Base-by-base conservation (phyloP, 2,329 filamentous ascomycete genomes). In the Neoscytalidium dimidiatum region DNA sequence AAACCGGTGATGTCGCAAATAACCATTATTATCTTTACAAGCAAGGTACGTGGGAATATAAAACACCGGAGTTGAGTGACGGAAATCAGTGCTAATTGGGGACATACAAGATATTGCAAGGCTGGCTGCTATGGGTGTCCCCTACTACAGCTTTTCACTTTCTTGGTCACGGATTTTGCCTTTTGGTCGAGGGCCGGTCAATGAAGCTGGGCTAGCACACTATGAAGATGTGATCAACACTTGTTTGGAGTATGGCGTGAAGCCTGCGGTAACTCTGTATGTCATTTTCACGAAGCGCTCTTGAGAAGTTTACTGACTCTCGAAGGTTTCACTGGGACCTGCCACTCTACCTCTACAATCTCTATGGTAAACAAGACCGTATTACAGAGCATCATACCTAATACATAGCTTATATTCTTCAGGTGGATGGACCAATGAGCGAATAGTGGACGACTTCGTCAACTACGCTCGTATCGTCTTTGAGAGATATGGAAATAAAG, bases 11-110 rank as follows among this genome's bases (percentile, higher is more conserved):
- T 68, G 73, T 87, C 21, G 79, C 80, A 0, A 79, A 82, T 64
- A 79, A 83, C 62, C 79, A 83, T 60, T 84, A 84, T 66, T 83
- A 81, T 60, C 72, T 80, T 13, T 84, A 84, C 70, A 82, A 83
- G 61, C 78, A 83, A 70, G 70, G 68, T 69, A n/a, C n/a, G n/a
- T n/a, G n/a, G n/a, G 57, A 23, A 8, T 23, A 8, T 21, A 23
- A 1, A 9, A 23, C 14, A 19, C 26, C 2, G 26, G 14, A 6
- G 2, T 1, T 44, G 6, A 6, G n/a, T 17, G 46, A 1, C 19
- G 14, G 4, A 31, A 9, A 9, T 8, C 14, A 8, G 29, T 13
- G 11, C 41, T 60, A 13, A 60, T 28, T 13, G 26, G 5, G 19
- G n/a, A n/a, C 1, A 2, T 3, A 9, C 3, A 29, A 70, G 83